Conservation (phyloP, 257 asterid species). For the Asclepias syriaca region DNA sequence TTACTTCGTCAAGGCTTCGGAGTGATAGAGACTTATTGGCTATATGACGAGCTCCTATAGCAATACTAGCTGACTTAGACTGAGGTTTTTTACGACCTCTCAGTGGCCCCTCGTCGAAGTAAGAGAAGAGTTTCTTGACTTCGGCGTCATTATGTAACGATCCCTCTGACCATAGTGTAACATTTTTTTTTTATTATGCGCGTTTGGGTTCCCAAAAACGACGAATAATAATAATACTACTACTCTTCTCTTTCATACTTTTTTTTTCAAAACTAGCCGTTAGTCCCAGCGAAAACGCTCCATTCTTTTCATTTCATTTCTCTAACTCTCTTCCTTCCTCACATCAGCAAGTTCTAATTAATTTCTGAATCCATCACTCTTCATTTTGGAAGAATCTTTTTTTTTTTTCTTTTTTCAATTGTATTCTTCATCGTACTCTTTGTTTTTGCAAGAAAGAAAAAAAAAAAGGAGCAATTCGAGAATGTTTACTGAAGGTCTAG, state of each 20-base stretch:
- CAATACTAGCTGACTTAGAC: too few species aligned
- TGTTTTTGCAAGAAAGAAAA: background rate
- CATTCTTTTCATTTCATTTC: background rate
- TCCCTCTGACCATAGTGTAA: too few species aligned
- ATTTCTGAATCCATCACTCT: background rate
- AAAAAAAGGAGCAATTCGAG: background rate
- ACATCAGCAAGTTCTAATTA: background rate
- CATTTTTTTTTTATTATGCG: too few species aligned
- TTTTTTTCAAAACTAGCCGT: slow-evolving; percentile 25
- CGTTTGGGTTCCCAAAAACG: too few species aligned
- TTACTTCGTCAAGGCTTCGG: too few species aligned
- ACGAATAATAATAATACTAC: too few species aligned
- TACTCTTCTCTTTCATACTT: background rate
- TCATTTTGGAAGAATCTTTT: background rate
- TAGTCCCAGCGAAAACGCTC: slow-evolving; percentile 1
- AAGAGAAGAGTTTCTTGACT: too few species aligned
- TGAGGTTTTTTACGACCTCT: too few species aligned
- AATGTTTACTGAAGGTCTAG: slow-evolving; percentile 94
- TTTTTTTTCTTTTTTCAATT: background rate
- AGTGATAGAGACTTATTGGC: too few species aligned
- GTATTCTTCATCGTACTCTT: slow-evolving; percentile 7
- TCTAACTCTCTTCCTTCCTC: background rate
- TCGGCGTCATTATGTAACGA: too few species aligned
- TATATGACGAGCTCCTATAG: too few species aligned
- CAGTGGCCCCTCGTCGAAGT: too few species aligned